A percentile compares a stretch with the other conserved stretches of the same genome.
Evolutionary conservation across 2,329 filamentous ascomycete species (phyloP).

Genomic region (Pseudopithomyces maydicus): DNA sequence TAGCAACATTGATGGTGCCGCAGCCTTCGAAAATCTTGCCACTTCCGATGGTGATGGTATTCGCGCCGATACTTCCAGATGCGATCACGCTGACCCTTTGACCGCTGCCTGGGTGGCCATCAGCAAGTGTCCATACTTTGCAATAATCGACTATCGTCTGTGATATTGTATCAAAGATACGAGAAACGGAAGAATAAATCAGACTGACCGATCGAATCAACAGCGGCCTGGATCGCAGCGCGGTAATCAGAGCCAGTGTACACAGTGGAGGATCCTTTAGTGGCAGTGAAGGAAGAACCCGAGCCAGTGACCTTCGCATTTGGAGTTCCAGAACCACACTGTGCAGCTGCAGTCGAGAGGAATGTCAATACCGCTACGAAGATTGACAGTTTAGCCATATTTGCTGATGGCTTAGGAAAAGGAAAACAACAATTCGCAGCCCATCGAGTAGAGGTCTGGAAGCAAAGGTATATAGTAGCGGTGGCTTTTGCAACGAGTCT

Average conservation of each 20-base stretch:
- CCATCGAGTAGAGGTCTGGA: background rate
- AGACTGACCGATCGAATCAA: conserved; percentile 53
- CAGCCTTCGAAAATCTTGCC: conserved; percentile 65
- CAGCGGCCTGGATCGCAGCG: conserved; percentile 59
- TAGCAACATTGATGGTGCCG: conserved; percentile 58
- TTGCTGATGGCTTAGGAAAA: conserved; percentile 1
- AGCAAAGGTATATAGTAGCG: too few species aligned
- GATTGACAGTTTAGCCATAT: conserved; percentile 45
- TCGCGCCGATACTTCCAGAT: conserved; percentile 61
- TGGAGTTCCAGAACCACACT: conserved; percentile 56
- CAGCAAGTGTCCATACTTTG: background rate
- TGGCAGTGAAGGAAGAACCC: conserved; percentile 53
- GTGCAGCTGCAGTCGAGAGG: conserved; percentile 44
- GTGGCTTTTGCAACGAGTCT: background rate
- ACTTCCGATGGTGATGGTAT: conserved; percentile 56
- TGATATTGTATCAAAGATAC: too few species aligned
- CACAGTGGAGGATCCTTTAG: conserved; percentile 50
- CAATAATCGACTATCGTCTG: too few species aligned
- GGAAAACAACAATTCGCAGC: background rate
- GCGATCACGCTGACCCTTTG: conserved; percentile 61
- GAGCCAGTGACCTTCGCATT: conserved; percentile 56
- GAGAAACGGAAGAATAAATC: background rate
- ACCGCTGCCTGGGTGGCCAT: conserved; percentile 39
- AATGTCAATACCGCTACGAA: conserved; percentile 52
- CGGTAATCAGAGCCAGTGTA: conserved; percentile 62